phyloP scores from a whole-genome alignment of 148 eudicot genomes.

The Persicaria maculosa region DNA sequence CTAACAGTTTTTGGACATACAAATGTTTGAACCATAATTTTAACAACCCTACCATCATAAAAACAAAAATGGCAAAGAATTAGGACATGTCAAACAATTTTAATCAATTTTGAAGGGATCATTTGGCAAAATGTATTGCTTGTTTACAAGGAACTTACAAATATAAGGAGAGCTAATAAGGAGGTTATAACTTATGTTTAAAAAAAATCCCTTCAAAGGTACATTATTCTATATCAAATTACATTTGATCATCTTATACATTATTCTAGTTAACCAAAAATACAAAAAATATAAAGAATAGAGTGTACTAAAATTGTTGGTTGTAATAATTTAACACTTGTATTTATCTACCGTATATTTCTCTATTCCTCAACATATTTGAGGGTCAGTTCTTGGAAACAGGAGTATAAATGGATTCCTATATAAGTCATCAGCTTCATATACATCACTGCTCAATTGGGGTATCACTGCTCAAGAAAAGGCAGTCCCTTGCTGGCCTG shows the following conservation, averaged over 20 bases:
- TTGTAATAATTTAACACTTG: neutral
- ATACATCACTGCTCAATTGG: conserved; percentile 7
- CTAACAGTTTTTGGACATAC: too few species aligned
- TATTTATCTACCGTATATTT: neutral
- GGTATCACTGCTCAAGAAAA: conserved; percentile 23
- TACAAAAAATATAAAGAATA: neutral
- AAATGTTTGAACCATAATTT: too few species aligned
- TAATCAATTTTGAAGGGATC: too few species aligned
- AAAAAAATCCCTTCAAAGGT: neutral
- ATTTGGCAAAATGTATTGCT: too few species aligned
- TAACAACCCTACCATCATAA: too few species aligned
- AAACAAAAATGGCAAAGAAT: too few species aligned
- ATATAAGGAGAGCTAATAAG: too few species aligned
- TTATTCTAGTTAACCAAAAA: neutral
- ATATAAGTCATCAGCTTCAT: neutral
- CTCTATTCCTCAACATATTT: neutral
- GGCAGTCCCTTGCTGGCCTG: conserved; percentile 20
- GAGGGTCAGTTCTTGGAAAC: neutral
- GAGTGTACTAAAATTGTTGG: neutral
- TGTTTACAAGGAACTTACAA: too few species aligned
- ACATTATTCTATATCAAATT: neutral
- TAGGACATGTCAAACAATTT: too few species aligned
- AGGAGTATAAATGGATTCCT: neutral
- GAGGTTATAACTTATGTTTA: too few species aligned
- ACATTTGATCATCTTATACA: neutral